A percentile compares a stretch with the other conserved stretches of the same genome.
These are phyloP conservation scores for Celoporthe dispersa DNA, from an alignment of 2,329 filamentous ascomycete species.

Conservation along the genomic window DNA sequence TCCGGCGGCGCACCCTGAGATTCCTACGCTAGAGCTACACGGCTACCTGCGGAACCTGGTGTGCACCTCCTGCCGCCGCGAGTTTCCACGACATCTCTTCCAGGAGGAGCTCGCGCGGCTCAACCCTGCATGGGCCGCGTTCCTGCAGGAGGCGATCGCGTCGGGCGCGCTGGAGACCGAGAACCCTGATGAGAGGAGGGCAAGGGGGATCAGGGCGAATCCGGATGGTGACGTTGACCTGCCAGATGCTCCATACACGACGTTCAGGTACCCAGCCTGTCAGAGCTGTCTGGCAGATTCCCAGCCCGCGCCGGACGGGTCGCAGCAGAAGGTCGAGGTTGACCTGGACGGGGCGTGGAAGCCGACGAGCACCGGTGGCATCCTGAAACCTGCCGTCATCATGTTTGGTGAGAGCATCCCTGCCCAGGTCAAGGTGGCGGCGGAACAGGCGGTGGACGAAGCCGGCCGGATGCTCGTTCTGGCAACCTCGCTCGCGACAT, in stretches of 20 bases:
- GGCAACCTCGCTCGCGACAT: slow-evolving; percentile 90
- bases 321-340: slow-evolving; percentile 63
- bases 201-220: slow-evolving; percentile 78
- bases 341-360: slow-evolving; percentile 83
- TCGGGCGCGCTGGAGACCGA: slow-evolving; percentile 79
- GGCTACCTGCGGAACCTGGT: slow-evolving; percentile 83
- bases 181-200: slow-evolving; percentile 69
- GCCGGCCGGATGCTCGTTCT: slow-evolving; percentile 78
- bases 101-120: slow-evolving; percentile 75
- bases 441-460: slow-evolving; percentile 79
- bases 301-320: slow-evolving; percentile 59
- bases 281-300: slow-evolving; percentile 74
- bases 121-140: slow-evolving; percentile 84
- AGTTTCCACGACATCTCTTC: slow-evolving; percentile 73
- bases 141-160: slow-evolving; percentile 72
- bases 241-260: slow-evolving; percentile 83
- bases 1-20: slow-evolving; percentile 70
- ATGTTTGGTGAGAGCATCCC: slow-evolving; percentile 96
- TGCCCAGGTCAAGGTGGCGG: slow-evolving; percentile 68
- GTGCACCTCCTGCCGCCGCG: slow-evolving; percentile 77
- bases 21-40: slow-evolving; percentile 84
- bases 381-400: slow-evolving; percentile 89
- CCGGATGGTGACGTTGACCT: slow-evolving; percentile 95
- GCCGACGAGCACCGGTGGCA: slow-evolving; percentile 68
- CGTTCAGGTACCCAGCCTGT: slow-evolving; percentile 90